Evolutionary conservation across 2,329 filamentous ascomycete genomes (phyloP).

Genomic region (Huntiella abstrusa): DNA sequence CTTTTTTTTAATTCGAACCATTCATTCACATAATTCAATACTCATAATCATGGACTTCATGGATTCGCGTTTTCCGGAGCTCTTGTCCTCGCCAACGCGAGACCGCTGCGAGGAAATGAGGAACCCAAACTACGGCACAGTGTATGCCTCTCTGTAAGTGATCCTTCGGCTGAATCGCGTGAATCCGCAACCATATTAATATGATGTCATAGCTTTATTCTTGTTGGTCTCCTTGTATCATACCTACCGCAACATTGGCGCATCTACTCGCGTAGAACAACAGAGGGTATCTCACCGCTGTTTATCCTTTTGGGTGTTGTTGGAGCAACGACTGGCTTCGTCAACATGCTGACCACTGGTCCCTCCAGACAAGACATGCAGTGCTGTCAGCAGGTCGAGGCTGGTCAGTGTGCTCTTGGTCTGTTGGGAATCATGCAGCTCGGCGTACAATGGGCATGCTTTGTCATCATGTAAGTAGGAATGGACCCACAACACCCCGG

Average conservation of each 20-base stretch:
- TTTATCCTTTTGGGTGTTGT: slow-evolving; percentile 90
- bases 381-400: slow-evolving; percentile 68
- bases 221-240: slow-evolving; percentile 75
- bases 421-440: slow-evolving; percentile 81
- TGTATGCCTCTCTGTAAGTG: slow-evolving; percentile 12
- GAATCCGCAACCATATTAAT: neutral
- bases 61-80: slow-evolving; percentile 8
- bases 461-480: slow-evolving; percentile 62
- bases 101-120: slow-evolving; percentile 12
- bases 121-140: slow-evolving; percentile 11
- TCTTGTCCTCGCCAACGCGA: slow-evolving; percentile 3
- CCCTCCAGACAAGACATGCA: slow-evolving; percentile 63
- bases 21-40: neutral
- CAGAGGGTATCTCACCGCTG: slow-evolving; percentile 87
- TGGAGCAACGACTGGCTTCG: slow-evolving; percentile 71
- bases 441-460: slow-evolving; percentile 79
- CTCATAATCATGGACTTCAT: slow-evolving; percentile 16
- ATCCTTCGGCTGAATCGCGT: neutral
- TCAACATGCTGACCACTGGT: slow-evolving; percentile 81
- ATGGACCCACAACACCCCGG: neutral
- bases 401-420: slow-evolving; percentile 68
- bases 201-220: slow-evolving; percentile 37
- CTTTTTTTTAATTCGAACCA: neutral
- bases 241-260: slow-evolving; percentile 91
- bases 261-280: slow-evolving; percentile 69